phyloP scores from a whole-genome alignment of 805 yeast genomes.

The Saccharomycopsis vini region DNA sequence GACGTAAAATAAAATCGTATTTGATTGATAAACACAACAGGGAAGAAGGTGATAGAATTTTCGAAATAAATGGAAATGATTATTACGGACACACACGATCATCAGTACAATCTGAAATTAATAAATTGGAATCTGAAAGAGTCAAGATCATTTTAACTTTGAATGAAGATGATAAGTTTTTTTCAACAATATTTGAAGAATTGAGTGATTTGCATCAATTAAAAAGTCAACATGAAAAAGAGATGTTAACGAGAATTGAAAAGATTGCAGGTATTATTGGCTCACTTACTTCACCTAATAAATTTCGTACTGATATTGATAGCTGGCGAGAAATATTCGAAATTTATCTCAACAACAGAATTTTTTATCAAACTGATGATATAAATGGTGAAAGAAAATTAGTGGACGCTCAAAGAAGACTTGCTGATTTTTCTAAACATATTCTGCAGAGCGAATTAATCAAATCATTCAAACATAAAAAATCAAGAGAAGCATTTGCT shows the following conservation, averaged over 20 bases:
- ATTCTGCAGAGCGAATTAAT: slow-evolving; percentile 32
- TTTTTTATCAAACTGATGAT: slow-evolving; percentile 49
- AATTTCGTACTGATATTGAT: slow-evolving; percentile 46
- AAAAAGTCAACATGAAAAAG: slow-evolving; percentile 32
- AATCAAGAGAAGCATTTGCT: slow-evolving; percentile 36
- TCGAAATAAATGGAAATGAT: slow-evolving; percentile 1
- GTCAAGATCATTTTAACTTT: slow-evolving; percentile 27
- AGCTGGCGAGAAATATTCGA: slow-evolving; percentile 64
- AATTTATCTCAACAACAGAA: slow-evolving; percentile 55
- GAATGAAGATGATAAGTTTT: slow-evolving; percentile 54
- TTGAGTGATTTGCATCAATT: slow-evolving; percentile 34
- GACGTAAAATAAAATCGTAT: not conserved
- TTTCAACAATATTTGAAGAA: slow-evolving; percentile 48
- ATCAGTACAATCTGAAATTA: slow-evolving; percentile 19
- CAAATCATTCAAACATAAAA: slow-evolving; percentile 37
- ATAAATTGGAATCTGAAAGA: slow-evolving; percentile 4
- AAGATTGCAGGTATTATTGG: slow-evolving; percentile 33
- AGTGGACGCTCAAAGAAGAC: slow-evolving; percentile 37
- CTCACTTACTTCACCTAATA: slow-evolving; percentile 32
- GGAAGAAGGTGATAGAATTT: not conserved
- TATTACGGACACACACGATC: too few species aligned
- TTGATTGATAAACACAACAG: not conserved
- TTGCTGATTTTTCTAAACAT: slow-evolving; percentile 32
- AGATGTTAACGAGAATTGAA: slow-evolving; percentile 35
- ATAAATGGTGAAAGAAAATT: slow-evolving; percentile 34